These are phyloP conservation scores for Linnemannia exigua DNA, from an alignment of 192 early-diverging fungal species.

Conservation along the genomic window DNA sequence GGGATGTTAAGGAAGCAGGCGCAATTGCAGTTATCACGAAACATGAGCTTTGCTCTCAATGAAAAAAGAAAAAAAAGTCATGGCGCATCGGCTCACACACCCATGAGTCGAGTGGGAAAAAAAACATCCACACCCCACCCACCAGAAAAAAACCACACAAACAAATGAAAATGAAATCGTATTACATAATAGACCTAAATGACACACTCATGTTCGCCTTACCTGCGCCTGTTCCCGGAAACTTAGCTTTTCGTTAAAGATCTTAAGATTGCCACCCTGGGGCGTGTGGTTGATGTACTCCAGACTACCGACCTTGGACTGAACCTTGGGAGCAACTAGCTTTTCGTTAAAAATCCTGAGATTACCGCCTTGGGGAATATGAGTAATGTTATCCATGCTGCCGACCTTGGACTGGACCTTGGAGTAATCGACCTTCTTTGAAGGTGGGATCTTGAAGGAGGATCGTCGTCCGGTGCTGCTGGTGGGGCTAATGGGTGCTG, in stretches of 20 bases:
- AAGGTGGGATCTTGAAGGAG: constrained; percentile 45
- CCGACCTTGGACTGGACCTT: constrained; percentile 58
- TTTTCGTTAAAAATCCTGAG: constrained; percentile 55
- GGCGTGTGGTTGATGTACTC: constrained; percentile 64
- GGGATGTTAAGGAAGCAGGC: background rate
- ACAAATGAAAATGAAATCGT: constrained; percentile 5
- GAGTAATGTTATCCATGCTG: constrained; percentile 60
- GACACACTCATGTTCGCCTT: background rate
- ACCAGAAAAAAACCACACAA: background rate
- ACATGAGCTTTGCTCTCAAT: background rate
- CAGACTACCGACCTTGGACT: constrained; percentile 59
- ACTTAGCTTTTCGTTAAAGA: constrained; percentile 50
- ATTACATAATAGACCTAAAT: background rate
- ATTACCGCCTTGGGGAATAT: constrained; percentile 59
- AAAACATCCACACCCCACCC: constrained; percentile 5
- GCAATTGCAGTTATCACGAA: background rate
- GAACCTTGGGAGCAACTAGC: background rate
- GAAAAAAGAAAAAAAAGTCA: constrained; percentile 8
- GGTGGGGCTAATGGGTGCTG: constrained; percentile 8
- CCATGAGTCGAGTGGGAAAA: background rate
- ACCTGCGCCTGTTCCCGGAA: constrained; percentile 52
- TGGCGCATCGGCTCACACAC: background rate
- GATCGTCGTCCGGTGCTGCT: constrained; percentile 1
- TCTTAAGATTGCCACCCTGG: constrained; percentile 51
- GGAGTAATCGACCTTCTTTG: constrained; percentile 54